These are phyloP conservation scores for Cordyceps cateniannulata DNA, from an alignment of 2,329 filamentous ascomycete genomes.

Conservation along the genomic window DNA sequence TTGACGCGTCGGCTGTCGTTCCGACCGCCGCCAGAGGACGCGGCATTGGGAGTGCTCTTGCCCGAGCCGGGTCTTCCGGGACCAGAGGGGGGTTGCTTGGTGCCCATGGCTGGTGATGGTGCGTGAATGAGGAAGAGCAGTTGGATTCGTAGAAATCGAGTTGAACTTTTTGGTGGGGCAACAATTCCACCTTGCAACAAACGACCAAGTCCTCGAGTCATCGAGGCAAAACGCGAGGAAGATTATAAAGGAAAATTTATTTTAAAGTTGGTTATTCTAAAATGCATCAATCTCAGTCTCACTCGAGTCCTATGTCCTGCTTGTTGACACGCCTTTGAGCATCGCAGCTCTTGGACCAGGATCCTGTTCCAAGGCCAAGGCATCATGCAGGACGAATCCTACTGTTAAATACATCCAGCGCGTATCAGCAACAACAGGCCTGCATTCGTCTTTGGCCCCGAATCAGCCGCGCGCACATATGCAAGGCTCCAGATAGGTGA, in stretches of 20 bases:
- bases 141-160: background rate
- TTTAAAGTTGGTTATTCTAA: no score
- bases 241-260: background rate
- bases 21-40: conserved; percentile 15
- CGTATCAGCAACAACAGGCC: no score
- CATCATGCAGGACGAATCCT: no score
- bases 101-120: conserved; percentile 21
- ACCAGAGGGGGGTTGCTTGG: conserved; percentile 20
- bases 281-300: no score
- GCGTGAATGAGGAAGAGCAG: background rate
- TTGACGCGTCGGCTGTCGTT: conserved; percentile 38
- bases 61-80: conserved; percentile 16
- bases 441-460: no score
- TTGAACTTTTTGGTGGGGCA: conserved; percentile 9
- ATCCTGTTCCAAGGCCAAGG: no score
- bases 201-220: background rate
- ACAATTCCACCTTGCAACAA: background rate
- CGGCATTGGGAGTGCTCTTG: conserved; percentile 22
- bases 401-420: no score
- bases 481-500: no score
- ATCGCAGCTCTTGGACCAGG: no score
- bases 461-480: no score
- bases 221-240: background rate
- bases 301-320: no score
- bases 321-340: no score